Conservation (phyloP, 495 filamentous ascomycete species). For the Penicillium samsonianum region DNA sequence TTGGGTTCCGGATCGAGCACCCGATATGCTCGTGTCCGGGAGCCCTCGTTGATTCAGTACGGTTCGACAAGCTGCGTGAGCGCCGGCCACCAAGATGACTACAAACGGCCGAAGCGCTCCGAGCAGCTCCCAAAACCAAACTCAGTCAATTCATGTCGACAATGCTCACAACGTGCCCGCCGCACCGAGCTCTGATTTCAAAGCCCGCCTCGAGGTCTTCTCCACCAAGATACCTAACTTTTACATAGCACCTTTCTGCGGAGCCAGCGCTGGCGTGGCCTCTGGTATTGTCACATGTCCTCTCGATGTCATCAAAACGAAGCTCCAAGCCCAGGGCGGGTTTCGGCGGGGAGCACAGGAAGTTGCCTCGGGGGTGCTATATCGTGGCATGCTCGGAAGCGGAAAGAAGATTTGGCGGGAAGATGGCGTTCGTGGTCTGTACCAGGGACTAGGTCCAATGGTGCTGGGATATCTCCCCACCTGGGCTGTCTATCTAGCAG, state of each 20-base stretch:
- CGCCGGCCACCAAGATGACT: slow-evolving; percentile 44
- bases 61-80: slow-evolving; percentile 43
- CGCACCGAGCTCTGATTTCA: slow-evolving; percentile 33
- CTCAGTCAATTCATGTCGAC: slow-evolving; percentile 25
- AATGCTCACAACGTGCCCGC: slow-evolving; percentile 21
- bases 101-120: slow-evolving; percentile 39
- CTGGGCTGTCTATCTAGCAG: slow-evolving; percentile 96
- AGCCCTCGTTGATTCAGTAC: slow-evolving; percentile 46
- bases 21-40: slow-evolving; percentile 52
- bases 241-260: slow-evolving; percentile 68
- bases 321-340: slow-evolving; percentile 91
- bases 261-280: slow-evolving; percentile 83
- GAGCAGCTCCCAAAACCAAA: slow-evolving; percentile 33
- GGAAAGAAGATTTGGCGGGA: slow-evolving; percentile 79
- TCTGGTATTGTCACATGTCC: slow-evolving; percentile 96
- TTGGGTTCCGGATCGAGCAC: slow-evolving; percentile 50
- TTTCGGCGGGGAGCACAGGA: slow-evolving; percentile 54
- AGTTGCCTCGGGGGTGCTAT: slow-evolving; percentile 56
- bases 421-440: slow-evolving; percentile 88
- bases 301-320: slow-evolving; percentile 98
- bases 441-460: slow-evolving; percentile 91
- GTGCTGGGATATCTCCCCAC: slow-evolving; percentile 93
- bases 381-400: slow-evolving; percentile 84
- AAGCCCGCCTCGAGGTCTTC: slow-evolving; percentile 58
- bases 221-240: slow-evolving; percentile 52